phyloP scores from a whole-genome alignment of 306 rosid species.

The Trifolium dubium region DNA sequence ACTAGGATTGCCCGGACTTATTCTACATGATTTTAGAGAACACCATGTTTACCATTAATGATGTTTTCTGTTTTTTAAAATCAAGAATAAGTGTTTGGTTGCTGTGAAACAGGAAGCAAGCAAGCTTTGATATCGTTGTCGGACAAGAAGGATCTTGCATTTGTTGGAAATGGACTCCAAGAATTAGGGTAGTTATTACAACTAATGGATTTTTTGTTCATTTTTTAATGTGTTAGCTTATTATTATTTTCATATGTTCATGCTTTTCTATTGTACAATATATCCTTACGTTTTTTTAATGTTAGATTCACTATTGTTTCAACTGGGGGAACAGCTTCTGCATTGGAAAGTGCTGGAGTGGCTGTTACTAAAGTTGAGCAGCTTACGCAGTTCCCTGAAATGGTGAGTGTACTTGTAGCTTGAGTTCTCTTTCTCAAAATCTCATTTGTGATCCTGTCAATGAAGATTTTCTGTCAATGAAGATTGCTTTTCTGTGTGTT shows the following conservation, averaged over 20 bases:
- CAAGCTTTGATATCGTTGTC: constrained; percentile 90
- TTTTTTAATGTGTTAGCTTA: constrained; percentile 7
- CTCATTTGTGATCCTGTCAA: background rate
- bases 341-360: constrained; percentile 82
- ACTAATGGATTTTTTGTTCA: background rate
- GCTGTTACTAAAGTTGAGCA: constrained; percentile 87
- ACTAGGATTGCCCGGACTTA: constrained; percentile 3
- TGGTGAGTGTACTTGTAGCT: constrained; percentile 56
- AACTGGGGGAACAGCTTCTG: constrained; percentile 92
- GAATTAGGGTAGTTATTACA: constrained; percentile 68
- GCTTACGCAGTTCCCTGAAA: constrained; percentile 87
- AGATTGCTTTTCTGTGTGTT: background rate
- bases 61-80: constrained; percentile 1
- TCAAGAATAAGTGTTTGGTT: constrained; percentile 16
- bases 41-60: constrained; percentile 15
- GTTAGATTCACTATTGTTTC: constrained; percentile 85
- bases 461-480: background rate
- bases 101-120: constrained; percentile 61
- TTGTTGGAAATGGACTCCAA: constrained; percentile 81
- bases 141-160: constrained; percentile 79
- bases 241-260: background rate
- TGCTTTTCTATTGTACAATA: background rate
- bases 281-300: background rate
- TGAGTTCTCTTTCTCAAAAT: constrained; percentile 23
- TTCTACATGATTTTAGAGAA: constrained; percentile 9